Conservation (phyloP, 345 rosid species). For the Erucastrum elatum region DNA sequence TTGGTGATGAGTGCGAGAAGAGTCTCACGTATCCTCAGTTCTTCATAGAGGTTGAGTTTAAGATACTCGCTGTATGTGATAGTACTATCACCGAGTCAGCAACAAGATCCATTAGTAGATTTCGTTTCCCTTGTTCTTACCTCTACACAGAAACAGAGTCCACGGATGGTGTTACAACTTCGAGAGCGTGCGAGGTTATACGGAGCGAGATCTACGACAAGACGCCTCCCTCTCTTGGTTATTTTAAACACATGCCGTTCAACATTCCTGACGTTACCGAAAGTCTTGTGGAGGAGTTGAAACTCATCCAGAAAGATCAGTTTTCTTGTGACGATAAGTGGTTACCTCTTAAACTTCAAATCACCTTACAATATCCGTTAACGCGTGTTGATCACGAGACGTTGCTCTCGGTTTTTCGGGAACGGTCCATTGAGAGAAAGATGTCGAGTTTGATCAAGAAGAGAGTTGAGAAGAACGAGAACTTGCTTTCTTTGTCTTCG, state of each 20-base stretch:
- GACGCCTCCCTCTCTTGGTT: not conserved
- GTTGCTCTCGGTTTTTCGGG: not conserved
- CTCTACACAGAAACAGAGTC: slow-evolving; percentile 7
- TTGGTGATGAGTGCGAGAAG: not conserved
- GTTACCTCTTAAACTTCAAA: not conserved
- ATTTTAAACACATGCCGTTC: not conserved
- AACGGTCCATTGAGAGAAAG: not conserved
- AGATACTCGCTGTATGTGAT: not conserved
- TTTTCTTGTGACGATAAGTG: not conserved
- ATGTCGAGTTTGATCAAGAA: slow-evolving; percentile 24
- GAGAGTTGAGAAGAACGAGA: slow-evolving; percentile 9
- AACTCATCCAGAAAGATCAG: not conserved
- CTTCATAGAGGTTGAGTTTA: slow-evolving; percentile 17
- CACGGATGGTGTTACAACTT: not conserved
- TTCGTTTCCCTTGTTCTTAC: slow-evolving; percentile 30
- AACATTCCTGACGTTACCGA: not conserved
- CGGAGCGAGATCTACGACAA: not conserved
- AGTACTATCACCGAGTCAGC: not conserved
- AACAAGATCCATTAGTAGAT: not conserved
- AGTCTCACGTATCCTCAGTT: slow-evolving; percentile 17
- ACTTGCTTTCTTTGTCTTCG: not conserved
- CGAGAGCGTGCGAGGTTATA: not conserved
- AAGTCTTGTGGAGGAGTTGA: not conserved
- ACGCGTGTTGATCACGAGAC: not conserved
- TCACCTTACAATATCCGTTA: not conserved